A percentile compares a stretch with the other conserved stretches of the same genome.
Evolutionary conservation across 371 early-diverging fungal species (phyloP).

Genomic region (Lichtheimia hyalospora): DNA sequence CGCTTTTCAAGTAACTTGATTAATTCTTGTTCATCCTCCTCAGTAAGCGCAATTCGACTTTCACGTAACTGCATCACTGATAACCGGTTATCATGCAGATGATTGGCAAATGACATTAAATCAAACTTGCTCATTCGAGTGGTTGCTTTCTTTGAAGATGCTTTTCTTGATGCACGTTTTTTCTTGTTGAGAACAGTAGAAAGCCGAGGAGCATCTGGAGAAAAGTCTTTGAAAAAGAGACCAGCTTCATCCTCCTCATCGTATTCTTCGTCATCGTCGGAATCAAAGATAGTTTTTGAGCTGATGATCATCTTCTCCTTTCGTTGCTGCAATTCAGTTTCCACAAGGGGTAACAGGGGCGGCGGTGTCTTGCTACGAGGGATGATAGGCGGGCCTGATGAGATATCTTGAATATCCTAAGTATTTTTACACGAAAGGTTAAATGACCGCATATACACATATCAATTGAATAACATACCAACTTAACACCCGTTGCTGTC

Average conservation of each 20-base stretch:
- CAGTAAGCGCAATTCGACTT: conserved; percentile 33
- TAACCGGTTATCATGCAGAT: conserved; percentile 41
- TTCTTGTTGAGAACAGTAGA: too few relatives aligned
- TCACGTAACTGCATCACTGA: conserved; percentile 41
- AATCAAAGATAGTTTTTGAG: conserved; percentile 12
- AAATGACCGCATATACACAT: too few relatives aligned
- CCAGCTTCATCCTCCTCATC: conserved; percentile 9
- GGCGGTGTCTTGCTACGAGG: conserved; percentile 13
- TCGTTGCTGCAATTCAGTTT: background rate
- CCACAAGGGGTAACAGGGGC: conserved; percentile 3
- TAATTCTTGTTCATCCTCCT: conserved; percentile 44
- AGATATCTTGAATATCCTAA: too few relatives aligned
- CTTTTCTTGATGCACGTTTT: too few relatives aligned
- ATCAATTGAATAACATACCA: too few relatives aligned
- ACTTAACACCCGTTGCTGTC: background rate
- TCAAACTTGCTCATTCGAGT: conserved; percentile 25
- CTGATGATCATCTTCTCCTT: background rate
- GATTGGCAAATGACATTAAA: conserved; percentile 38
- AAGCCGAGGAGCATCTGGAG: background rate
- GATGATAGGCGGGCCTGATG: conserved; percentile 10
- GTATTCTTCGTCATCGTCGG: conserved; percentile 27
- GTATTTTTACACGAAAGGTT: too few relatives aligned
- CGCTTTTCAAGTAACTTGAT: conserved; percentile 25
- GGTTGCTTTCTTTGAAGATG: background rate
- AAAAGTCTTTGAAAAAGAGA: conserved; percentile 41